A percentile compares a stretch with the other conserved stretches of the same genome.
Conservation (phyloP, 257 asterid species). For the Primulina huaijiensis region DNA sequence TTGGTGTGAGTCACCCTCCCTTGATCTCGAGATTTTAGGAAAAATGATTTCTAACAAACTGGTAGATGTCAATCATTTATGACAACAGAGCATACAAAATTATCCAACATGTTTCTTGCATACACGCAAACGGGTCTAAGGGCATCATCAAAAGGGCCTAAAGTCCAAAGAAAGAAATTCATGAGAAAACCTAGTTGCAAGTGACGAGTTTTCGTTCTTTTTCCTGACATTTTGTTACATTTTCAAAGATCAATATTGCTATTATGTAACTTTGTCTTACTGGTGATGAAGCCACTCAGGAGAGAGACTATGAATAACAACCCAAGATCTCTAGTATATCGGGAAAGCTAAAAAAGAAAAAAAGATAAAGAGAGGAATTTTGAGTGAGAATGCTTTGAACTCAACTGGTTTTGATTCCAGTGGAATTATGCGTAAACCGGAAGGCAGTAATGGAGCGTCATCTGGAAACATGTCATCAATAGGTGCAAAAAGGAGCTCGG, state of each 20-base stretch:
- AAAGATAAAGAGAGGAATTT: too few relatives aligned
- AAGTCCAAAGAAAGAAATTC: neutral
- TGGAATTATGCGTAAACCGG: too few relatives aligned
- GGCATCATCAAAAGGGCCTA: neutral
- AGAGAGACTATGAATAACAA: neutral
- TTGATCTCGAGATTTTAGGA: too few relatives aligned
- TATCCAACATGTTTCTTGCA: neutral
- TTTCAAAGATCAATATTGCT: neutral
- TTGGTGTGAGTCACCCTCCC: too few relatives aligned
- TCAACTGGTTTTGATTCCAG: slow-evolving; percentile 75
- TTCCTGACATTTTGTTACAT: neutral
- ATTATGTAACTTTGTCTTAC: too few relatives aligned
- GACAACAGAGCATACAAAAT: neutral
- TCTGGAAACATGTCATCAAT: slow-evolving; percentile 96
- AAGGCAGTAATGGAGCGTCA: slow-evolving; percentile 50
- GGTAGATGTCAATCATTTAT: neutral
- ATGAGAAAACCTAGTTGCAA: neutral
- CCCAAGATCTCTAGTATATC: slow-evolving; percentile 3
- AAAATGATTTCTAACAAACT: too few relatives aligned
- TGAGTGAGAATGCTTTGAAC: slow-evolving; percentile 19
- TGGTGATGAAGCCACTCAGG: neutral
- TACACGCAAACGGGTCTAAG: neutral
- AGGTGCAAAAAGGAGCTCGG: slow-evolving; percentile 94
- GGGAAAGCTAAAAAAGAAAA: neutral
- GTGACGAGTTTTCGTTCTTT: neutral